Conservation (phyloP, 2,329 filamentous ascomycete species). For the Talaromyces albobiverticillius region DNA sequence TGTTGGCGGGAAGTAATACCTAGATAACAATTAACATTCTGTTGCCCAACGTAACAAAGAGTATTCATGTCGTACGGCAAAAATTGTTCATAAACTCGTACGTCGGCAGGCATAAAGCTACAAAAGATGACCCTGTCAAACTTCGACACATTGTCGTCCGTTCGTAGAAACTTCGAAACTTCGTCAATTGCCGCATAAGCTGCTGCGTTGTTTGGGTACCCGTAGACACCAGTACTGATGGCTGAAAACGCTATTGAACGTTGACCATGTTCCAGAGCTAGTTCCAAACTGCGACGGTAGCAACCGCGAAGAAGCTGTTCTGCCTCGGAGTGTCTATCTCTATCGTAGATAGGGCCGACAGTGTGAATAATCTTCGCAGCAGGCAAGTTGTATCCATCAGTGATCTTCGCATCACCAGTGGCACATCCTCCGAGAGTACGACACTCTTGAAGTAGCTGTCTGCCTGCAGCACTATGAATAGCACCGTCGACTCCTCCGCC, state of each 20-base stretch:
- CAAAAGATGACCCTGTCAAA: constrained; percentile 80
- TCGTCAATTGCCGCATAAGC: constrained; percentile 67
- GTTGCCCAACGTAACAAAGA: background rate
- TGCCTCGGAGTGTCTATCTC: constrained; percentile 31
- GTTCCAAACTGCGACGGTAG: constrained; percentile 68
- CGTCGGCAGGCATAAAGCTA: constrained; percentile 76
- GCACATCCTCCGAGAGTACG: constrained; percentile 66
- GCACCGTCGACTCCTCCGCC: constrained; percentile 90
- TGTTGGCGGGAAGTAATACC: constrained; percentile 48
- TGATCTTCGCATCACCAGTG: constrained; percentile 81
- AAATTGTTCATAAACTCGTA: constrained; percentile 64
- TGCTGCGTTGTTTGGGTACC: constrained; percentile 73
- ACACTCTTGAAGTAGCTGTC: constrained; percentile 67
- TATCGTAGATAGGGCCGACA: constrained; percentile 75
- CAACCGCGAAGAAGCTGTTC: constrained; percentile 55
- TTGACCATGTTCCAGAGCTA: constrained; percentile 67
- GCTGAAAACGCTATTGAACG: constrained; percentile 77
- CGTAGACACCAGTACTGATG: constrained; percentile 86
- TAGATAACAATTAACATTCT: constrained; percentile 21
- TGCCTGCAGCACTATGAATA: constrained; percentile 81
- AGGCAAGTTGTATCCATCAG: constrained; percentile 71
- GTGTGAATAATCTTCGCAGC: constrained; percentile 81
- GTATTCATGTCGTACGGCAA: constrained; percentile 65
- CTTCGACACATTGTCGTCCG: constrained; percentile 35
- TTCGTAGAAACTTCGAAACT: constrained; percentile 55